Base-by-base conservation (phyloP, 2,329 filamentous ascomycete genomes). In the Aspergillus quadrilineatus region DNA sequence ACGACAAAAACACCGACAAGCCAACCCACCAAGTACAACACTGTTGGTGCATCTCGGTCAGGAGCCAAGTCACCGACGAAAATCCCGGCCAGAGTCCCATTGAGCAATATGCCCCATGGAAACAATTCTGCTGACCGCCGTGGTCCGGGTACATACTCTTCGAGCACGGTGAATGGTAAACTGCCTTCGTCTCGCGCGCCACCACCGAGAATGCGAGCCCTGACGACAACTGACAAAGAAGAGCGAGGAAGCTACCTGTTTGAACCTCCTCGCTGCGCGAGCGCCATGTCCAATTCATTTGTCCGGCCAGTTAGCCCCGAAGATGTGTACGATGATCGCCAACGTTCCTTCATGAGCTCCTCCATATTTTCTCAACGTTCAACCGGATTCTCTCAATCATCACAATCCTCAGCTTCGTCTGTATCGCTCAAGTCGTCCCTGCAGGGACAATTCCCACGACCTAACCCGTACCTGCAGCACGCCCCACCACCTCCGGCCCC, bases 141-240 rank as follows among this genome's bases (percentile, higher is more conserved):
- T 8, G 75, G 72, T 8, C 78, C 75, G 60, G 75, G 67, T 3
- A 59, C 63, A 26, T 76, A 75, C 57, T 74, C 73, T 6, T 72
- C 71, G 43, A 76, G 75, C 60, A 77, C 73, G 7, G 69, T 75
- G 39, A 75, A 77, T 46, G 76, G 80, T 44, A 77, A 79, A 50
- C 71, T 84, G 54, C 80, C 83, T 14, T 76, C 78, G 26, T 65
- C 66, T 53, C 50, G 84, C 67, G 81, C 87, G 1, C 90, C 91
- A 36, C 92, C 92, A 10, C 93, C 93, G 48, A 94, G 92, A 73
- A 97, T 97, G 92, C 87, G 93, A 62, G 91, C 95, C 42, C 80
- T 97, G 30, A 85, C 85, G 9, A 55, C 57, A 61, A 73, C 79
- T 7, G 82, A 83, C 46, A 79, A 68, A 51, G 71, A 73, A 32